Evolutionary conservation across 2,329 filamentous ascomycete species (phyloP).

Genomic region (Elsinoe ampelina): DNA sequence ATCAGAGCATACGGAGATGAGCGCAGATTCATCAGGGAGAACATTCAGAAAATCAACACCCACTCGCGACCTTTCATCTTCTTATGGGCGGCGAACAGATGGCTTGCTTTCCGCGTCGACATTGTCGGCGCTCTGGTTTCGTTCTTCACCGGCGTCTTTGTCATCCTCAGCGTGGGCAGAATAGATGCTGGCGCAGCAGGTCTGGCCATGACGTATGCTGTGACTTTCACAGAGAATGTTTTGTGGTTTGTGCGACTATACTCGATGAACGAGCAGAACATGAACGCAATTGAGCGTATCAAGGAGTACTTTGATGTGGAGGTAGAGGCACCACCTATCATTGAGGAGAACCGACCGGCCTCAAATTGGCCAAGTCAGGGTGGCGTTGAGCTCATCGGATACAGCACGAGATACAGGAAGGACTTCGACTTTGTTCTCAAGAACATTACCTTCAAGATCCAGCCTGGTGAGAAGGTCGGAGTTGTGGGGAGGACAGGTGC

Average conservation of each 20-base stretch:
- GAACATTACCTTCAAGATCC: constrained; percentile 76
- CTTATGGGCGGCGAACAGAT: constrained; percentile 92
- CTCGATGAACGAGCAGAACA: constrained; percentile 93
- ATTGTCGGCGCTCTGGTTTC: constrained; percentile 81
- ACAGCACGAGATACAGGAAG: constrained; percentile 78
- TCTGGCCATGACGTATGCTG: constrained; percentile 88
- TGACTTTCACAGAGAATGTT: constrained; percentile 94
- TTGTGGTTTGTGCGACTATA: constrained; percentile 94
- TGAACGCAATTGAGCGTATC: constrained; percentile 97
- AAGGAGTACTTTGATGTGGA: constrained; percentile 97
- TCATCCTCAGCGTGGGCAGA: constrained; percentile 69
- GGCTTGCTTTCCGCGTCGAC: constrained; percentile 89
- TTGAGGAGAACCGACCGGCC: constrained; percentile 69
- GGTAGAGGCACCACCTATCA: constrained; percentile 72
- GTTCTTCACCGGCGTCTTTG: constrained; percentile 88
- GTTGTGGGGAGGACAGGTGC: constrained; percentile 94
- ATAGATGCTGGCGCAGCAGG: constrained; percentile 89
- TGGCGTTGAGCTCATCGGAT: constrained; percentile 76
- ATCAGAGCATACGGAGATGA: constrained; percentile 96
- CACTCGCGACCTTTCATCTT: constrained; percentile 93
- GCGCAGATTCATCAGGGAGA: constrained; percentile 85
- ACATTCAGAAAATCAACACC: constrained; percentile 76
- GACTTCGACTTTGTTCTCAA: constrained; percentile 83
- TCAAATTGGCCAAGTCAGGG: constrained; percentile 78
- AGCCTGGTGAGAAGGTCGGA: constrained; percentile 81